Conservation (phyloP, 805 yeast genomes). For the Grigorovia yakushimaensis region DNA sequence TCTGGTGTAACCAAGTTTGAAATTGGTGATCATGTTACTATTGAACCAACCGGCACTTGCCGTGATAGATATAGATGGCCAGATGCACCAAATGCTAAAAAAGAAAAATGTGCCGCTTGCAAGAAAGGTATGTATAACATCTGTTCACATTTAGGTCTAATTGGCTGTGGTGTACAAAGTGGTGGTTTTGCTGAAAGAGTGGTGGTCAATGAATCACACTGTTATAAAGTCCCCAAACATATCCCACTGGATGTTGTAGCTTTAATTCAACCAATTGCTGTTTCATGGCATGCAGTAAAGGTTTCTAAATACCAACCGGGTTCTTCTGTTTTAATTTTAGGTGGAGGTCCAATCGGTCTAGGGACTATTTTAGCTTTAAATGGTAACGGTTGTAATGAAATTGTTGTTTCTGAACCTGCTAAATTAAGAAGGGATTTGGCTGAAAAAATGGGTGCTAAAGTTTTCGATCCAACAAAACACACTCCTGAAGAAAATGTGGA, state of each 20-base stretch:
- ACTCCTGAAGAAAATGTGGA: slow-evolving; percentile 31
- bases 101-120: slow-evolving; percentile 40
- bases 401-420: slow-evolving; percentile 47
- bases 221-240: slow-evolving; percentile 33
- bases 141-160: slow-evolving; percentile 39
- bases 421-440: slow-evolving; percentile 42
- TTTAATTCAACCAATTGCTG: slow-evolving; percentile 47
- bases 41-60: slow-evolving; percentile 56
- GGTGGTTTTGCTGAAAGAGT: slow-evolving; percentile 49
- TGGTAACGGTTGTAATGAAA: slow-evolving; percentile 39
- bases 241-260: slow-evolving; percentile 48
- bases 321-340: slow-evolving; percentile 40
- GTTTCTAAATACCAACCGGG: slow-evolving; percentile 38
- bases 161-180: slow-evolving; percentile 47
- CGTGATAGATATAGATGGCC: slow-evolving; percentile 36
- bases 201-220: slow-evolving; percentile 33
- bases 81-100: slow-evolving; percentile 22
- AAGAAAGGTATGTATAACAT: slow-evolving; percentile 41
- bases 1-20: slow-evolving; percentile 33
- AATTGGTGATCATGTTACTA: slow-evolving; percentile 50
- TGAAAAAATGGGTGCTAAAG: slow-evolving; percentile 37
- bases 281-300: slow-evolving; percentile 48
- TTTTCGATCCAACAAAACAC: slow-evolving; percentile 38
- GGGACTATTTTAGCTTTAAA: slow-evolving; percentile 48
- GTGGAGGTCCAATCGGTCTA: slow-evolving; percentile 57